Evolutionary conservation across 2,329 filamentous ascomycete species (phyloP), one percentile per base, ranked within the genome.

Genomic region (Dichotomopilus funicola): DNA sequence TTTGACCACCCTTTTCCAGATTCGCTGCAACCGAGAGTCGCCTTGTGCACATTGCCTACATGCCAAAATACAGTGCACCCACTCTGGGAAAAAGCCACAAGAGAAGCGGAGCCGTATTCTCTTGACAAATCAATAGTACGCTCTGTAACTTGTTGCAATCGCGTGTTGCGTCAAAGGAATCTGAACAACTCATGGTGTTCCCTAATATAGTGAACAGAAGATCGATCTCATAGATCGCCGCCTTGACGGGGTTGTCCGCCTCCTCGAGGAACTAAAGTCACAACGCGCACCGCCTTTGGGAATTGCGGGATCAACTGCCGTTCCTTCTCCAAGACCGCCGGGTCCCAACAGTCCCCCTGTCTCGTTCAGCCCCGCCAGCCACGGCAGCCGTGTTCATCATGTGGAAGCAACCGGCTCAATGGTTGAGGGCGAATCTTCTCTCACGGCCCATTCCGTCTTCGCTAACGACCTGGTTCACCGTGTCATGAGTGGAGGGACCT

Each of bases 391-490:
- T 54, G 10, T 55, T 59, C 44, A 56, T 49, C n/a, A 57, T 5
- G 4, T 50, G 33, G 48, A 54, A 7, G 46, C 63, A 19, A 65
- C 66, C 5, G 68, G 64, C n/a, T 64, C 66, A 5, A 65, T 71
- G 3, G 64, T 76, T 7, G 74, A 77, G 46, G 75, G 74, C 6
- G 72, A 73, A 56, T 75, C 73, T 2, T 77, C 74, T 1, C 59
- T 77, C 31, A 69, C 74, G 6, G 75, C 75, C 1, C 75, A 77
- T 54, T 73, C 74, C 1, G 70, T 69, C 10, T 77, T 78, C 58
- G 75, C 75, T 37, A 75, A 71, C 27, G 72, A 77, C 49, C 73
- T 78, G 44, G 62, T 75, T 2, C 67, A 71, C 27, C 69, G 73
- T 53, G 69, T 68, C 4, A 70, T 71, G 12, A 64, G 62, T 9